Evolutionary conservation across 768 basidiomycete species (phyloP).

Genomic region (Rhodosporidiobolus odoratus): DNA sequence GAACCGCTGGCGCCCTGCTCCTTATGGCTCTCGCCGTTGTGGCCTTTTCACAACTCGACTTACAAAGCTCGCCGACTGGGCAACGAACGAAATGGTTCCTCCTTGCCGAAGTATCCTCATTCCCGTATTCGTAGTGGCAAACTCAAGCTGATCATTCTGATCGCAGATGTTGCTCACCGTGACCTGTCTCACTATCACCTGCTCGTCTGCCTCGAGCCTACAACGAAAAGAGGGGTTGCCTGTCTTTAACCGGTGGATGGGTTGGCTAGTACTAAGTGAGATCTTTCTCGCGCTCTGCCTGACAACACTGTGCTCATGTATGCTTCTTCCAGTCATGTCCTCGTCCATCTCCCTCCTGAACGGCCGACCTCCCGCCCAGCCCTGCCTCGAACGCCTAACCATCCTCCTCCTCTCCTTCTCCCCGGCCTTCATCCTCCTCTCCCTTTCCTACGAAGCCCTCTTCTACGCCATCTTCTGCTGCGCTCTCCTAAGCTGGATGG

Average conservation of each 20-base stretch:
- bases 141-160: neutral
- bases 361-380: slow-evolving; percentile 35
- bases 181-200: slow-evolving; percentile 55
- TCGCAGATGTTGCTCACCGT: slow-evolving; percentile 52
- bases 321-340: neutral
- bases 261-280: slow-evolving; percentile 65
- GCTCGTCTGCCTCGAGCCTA: slow-evolving; percentile 58
- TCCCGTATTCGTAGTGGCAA: neutral
- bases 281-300: slow-evolving; percentile 1
- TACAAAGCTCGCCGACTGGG: neutral
- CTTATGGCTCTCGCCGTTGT: neutral
- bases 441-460: slow-evolving; percentile 73
- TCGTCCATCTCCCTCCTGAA: neutral
- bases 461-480: slow-evolving; percentile 68
- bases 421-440: slow-evolving; percentile 70
- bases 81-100: neutral
- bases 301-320: too few species aligned
- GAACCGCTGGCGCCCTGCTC: slow-evolving; percentile 7
- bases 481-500: slow-evolving; percentile 63
- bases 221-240: slow-evolving; percentile 66
- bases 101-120: slow-evolving; percentile 1
- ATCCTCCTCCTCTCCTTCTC: slow-evolving; percentile 59
- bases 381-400: slow-evolving; percentile 44
- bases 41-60: neutral
- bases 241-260: slow-evolving; percentile 55